Percentiles rank a stretch among this genome's conserved stretches.
These are phyloP conservation scores for Oidiodendron maius DNA, from an alignment of 495 filamentous ascomycete species.

Conservation along the genomic window DNA sequence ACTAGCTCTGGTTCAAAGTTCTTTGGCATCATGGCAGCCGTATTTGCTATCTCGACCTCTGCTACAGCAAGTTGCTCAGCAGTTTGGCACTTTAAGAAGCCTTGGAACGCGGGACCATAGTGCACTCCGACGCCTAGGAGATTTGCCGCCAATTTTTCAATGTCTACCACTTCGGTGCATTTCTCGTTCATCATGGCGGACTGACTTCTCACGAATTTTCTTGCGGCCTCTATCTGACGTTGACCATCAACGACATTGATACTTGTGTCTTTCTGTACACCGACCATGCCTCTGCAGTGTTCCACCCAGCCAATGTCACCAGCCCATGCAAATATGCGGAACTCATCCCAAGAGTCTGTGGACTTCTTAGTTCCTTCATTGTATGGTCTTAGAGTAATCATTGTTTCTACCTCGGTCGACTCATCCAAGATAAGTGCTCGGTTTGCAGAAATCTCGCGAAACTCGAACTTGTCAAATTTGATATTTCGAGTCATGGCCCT, in stretches of 20 bases:
- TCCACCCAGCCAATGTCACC: background rate
- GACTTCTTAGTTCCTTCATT: background rate
- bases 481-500: background rate
- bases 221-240: background rate
- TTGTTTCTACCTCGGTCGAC: background rate
- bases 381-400: background rate
- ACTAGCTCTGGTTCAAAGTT: slow-evolving; percentile 7
- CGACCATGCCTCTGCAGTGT: background rate
- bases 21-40: slow-evolving; percentile 11
- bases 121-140: slow-evolving; percentile 11
- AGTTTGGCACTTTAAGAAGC: slow-evolving; percentile 13
- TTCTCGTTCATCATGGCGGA: background rate
- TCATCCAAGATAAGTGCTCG: background rate
- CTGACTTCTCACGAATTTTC: background rate
- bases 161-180: background rate
- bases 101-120: slow-evolving; percentile 21
- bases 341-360: background rate
- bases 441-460: background rate
- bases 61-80: slow-evolving; percentile 11
- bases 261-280: no score
- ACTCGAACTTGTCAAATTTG: background rate
- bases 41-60: slow-evolving; percentile 7
- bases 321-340: background rate
- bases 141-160: background rate
- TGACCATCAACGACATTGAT: slow-evolving; percentile 5